Percentiles rank a stretch among this genome's conserved stretches.
These are phyloP conservation scores for Nadsonia starkeyi-henricii DNA, from an alignment of 1,139 yeast genomes.

Conservation along the genomic window DNA sequence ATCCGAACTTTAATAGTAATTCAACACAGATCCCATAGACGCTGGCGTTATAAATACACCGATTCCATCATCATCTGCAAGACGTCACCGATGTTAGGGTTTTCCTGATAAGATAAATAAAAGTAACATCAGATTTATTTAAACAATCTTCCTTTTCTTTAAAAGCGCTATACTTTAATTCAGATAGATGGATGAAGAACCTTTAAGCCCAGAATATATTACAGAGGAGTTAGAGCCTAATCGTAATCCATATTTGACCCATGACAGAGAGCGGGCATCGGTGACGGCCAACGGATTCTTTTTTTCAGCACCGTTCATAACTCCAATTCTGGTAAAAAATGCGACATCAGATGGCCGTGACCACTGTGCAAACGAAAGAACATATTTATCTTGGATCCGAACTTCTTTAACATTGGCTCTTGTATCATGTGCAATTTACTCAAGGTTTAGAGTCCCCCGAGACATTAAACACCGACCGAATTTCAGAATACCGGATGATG, in stretches of 20 bases:
- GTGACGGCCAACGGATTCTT: constrained; percentile 1
- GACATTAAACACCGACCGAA: background rate
- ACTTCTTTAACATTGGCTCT: background rate
- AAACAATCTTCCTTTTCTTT: no score
- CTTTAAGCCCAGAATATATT: background rate
- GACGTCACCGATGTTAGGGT: no score
- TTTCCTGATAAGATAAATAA: no score
- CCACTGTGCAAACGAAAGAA: constrained; percentile 5
- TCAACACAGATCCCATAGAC: no score
- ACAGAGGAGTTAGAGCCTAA: background rate
- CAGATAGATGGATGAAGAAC: background rate
- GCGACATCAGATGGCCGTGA: constrained; percentile 5
- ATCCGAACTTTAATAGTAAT: no score
- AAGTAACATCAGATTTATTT: no score
- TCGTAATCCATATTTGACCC: background rate
- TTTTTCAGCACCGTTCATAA: constrained; percentile 2
- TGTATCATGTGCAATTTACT: background rate
- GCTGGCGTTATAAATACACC: no score
- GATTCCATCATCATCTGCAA: no score
- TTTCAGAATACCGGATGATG: no score
- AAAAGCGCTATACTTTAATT: background rate
- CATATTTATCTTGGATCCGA: constrained; percentile 4
- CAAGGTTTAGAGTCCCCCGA: background rate
- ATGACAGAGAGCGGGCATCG: background rate
- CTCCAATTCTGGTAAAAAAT: constrained; percentile 5